Evolutionary conservation across 768 basidiomycete genomes (phyloP).

Genomic region (Leucosporidium scottii): DNA sequence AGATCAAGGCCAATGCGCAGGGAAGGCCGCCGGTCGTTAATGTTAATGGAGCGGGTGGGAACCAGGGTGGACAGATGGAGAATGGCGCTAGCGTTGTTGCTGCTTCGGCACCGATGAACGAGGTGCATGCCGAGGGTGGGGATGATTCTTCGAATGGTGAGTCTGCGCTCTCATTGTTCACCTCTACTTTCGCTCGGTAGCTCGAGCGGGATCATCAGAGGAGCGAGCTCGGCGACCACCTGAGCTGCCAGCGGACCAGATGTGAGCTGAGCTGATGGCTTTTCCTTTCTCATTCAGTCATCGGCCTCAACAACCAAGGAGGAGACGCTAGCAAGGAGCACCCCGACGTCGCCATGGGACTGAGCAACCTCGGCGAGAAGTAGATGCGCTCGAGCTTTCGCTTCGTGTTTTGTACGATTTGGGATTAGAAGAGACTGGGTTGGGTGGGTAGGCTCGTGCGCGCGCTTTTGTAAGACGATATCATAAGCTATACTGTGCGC

Average conservation of each 20-base stretch:
- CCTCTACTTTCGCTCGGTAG: too few relatives aligned
- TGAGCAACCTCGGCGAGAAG: slow-evolving; percentile 7
- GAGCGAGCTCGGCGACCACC: too few relatives aligned
- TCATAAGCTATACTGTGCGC: too few relatives aligned
- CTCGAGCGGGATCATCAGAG: too few relatives aligned
- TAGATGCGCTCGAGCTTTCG: not conserved
- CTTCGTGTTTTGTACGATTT: too few relatives aligned
- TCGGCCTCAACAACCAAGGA: not conserved
- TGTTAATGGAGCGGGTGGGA: not conserved
- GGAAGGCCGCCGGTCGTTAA: not conserved
- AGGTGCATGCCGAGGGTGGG: not conserved
- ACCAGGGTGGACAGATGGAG: not conserved
- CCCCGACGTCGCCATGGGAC: not conserved
- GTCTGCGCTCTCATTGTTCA: too few relatives aligned
- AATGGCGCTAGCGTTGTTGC: not conserved
- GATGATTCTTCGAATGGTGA: not conserved
- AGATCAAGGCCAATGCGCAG: slow-evolving; percentile 47
- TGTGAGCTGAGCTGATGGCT: too few relatives aligned
- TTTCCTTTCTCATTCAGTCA: too few relatives aligned
- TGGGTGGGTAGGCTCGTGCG: too few relatives aligned
- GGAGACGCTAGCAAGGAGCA: not conserved
- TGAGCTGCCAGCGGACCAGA: too few relatives aligned
- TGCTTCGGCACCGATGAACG: slow-evolving; percentile 3
- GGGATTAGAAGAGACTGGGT: too few relatives aligned
- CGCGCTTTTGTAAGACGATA: too few relatives aligned